A percentile compares a stretch with the other conserved stretches of the same genome.
Evolutionary conservation across 306 rosid genomes (phyloP).

Genomic region (Lathyrus tuberosus): DNA sequence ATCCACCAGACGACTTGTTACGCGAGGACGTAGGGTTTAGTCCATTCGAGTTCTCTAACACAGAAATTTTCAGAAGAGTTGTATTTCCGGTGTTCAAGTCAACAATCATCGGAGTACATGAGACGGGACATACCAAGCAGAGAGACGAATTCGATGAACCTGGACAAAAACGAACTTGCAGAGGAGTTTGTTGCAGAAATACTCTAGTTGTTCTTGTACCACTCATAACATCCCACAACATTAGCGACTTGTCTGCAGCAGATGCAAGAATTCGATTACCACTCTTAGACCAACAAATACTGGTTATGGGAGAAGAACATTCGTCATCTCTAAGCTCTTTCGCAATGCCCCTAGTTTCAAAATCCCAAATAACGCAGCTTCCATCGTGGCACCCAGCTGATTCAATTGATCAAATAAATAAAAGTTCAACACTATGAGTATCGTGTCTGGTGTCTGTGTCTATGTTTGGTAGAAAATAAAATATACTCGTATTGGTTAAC

Average conservation of each 20-base stretch:
- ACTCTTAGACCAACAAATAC: constrained; percentile 40
- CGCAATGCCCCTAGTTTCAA: constrained; percentile 89
- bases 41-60: constrained; percentile 59
- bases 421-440: neutral
- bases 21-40: constrained; percentile 54
- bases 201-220: constrained; percentile 66
- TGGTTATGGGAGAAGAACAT: constrained; percentile 59
- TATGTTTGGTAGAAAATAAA: too few species aligned
- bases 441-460: too few species aligned
- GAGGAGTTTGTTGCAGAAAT: constrained; percentile 72
- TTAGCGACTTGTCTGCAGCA: constrained; percentile 84
- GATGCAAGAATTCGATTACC: constrained; percentile 56
- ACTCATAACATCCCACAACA: constrained; percentile 79
- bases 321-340: constrained; percentile 80
- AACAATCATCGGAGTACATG: constrained; percentile 89
- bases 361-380: constrained; percentile 93
- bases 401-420: constrained; percentile 41
- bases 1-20: constrained; percentile 72
- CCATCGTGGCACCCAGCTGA: constrained; percentile 97
- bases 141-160: constrained; percentile 80
- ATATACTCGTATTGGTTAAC: too few species aligned
- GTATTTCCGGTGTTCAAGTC: constrained; percentile 73
- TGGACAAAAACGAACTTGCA: constrained; percentile 89
- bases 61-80: constrained; percentile 67
- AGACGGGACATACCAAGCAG: constrained; percentile 91